Evolutionary conservation across 495 filamentous ascomycete genomes (phyloP), one percentile per base, ranked within the genome.

Genomic region (Pyrenopolyporus hunteri): DNA sequence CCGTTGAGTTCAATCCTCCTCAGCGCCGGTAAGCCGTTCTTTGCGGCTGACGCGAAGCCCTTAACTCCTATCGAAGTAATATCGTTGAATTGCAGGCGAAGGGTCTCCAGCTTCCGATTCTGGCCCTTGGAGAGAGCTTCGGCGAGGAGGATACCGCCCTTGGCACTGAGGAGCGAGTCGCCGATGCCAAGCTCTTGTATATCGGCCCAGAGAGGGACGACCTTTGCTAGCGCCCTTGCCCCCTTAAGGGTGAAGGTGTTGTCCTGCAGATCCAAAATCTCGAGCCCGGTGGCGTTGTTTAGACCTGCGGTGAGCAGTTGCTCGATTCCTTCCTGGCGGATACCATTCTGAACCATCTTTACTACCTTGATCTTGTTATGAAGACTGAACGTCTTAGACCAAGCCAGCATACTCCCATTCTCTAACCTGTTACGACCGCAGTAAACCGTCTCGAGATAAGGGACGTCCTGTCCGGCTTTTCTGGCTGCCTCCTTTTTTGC

Each of bases 321-420:
- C 47, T 85, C 84, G 66, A 97, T 91, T 56, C 94, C 94, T 75
- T 97, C 91, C 69, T 93, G 91, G 26, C 94, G 84, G 59, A 98
- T 98, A 42, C 95, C 94, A 73, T 98, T 98, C 74, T 98, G 94
- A 29, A 94, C 92, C 94, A 98, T 97, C 83, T 93, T 96, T 50
- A 98, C 85, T 45, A 86, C 86, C 73, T 87, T 89, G 25, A 98
- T 80, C 22, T 83, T 83, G 37, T 83, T 85, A 73, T 98, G 90
- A 50, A 90, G 87, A 64, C 84, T 83, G 68, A 91, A 96, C 0
- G 89, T 83, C 67, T 85, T 87, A 26, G 93, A 91, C 95, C 95
- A 98, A 0, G 94, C 92, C 13, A 82, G 85, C 95, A 98, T 98
- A 61, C 87, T 91, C 45, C 93, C 95, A 71, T 91, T 97, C 77